Conservation (phyloP, 352 stramenopile genomes). For the Elongisporangium undulatum region DNA sequence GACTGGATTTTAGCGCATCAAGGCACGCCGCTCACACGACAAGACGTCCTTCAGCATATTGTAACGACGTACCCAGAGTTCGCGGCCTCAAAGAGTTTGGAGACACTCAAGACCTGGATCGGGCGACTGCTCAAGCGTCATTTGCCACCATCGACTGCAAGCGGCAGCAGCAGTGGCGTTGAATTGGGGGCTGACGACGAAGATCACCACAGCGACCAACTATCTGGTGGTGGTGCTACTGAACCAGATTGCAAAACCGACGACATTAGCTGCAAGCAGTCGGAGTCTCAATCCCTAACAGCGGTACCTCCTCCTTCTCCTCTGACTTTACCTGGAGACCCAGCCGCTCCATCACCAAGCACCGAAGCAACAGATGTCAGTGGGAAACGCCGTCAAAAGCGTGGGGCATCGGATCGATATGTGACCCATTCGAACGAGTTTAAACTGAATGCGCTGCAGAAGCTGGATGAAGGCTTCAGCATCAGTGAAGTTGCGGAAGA, state of each 20-base stretch:
- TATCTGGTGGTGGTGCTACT: background rate
- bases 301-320: too few species aligned
- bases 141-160: constrained; percentile 9
- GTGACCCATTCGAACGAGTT: constrained; percentile 77
- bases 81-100: constrained; percentile 41
- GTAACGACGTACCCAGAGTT: constrained; percentile 48
- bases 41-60: constrained; percentile 63
- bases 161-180: background rate
- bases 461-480: constrained; percentile 65
- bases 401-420: constrained; percentile 48
- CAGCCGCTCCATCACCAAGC: background rate
- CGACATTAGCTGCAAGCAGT: background rate
- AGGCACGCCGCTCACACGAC: constrained; percentile 40
- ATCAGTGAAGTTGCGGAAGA: constrained; percentile 54
- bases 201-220: background rate
- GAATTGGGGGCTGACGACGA: background rate
- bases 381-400: constrained; percentile 31
- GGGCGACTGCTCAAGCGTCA: constrained; percentile 64
- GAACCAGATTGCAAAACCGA: background rate
- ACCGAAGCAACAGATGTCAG: background rate
- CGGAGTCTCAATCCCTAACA: background rate
- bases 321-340: background rate
- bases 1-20: constrained; percentile 46
- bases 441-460: constrained; percentile 66
- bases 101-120: constrained; percentile 62